A percentile compares a stretch with the other conserved stretches of the same genome.
phyloP scores from a whole-genome alignment of 176 grass and related monocot genomes.

The Aegilops speltoides region DNA sequence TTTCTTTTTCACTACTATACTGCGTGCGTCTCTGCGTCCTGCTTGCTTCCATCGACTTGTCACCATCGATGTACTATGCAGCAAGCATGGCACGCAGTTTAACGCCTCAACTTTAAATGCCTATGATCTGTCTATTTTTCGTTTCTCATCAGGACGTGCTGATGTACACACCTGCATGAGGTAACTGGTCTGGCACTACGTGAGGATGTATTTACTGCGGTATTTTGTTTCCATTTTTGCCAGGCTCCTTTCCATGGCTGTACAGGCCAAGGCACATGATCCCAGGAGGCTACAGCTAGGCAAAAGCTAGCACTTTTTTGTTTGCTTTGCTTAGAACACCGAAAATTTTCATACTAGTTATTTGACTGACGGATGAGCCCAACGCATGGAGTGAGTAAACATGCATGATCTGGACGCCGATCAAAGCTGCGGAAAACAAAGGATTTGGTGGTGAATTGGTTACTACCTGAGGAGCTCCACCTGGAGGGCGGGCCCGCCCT shows the following conservation, averaged over 20 bases:
- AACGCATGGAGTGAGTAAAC: neutral
- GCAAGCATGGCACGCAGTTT: neutral
- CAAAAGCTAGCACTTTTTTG: neutral
- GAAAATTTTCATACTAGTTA: neutral
- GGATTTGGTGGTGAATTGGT: neutral
- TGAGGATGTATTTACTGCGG: constrained; percentile 12
- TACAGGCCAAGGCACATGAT: neutral
- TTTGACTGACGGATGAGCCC: neutral
- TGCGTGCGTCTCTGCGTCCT: no score
- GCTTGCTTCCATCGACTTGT: neutral
- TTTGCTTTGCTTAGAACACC: neutral
- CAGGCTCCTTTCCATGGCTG: neutral
- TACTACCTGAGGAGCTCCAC: constrained; percentile 99
- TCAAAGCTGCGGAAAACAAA: neutral
- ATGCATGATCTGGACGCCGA: neutral
- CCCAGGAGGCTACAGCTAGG: neutral
- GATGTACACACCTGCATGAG: neutral
- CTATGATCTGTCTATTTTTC: neutral
- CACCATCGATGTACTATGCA: neutral
- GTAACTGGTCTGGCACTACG: neutral
- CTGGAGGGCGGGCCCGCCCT: constrained; percentile 83
- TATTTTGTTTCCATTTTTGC: constrained; percentile 10
- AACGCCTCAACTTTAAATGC: neutral
- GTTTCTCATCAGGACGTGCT: neutral
- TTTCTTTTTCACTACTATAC: neutral